These are phyloP conservation scores for Yarrowia galli DNA, from an alignment of 1,139 yeast genomes.

Conservation along the genomic window DNA sequence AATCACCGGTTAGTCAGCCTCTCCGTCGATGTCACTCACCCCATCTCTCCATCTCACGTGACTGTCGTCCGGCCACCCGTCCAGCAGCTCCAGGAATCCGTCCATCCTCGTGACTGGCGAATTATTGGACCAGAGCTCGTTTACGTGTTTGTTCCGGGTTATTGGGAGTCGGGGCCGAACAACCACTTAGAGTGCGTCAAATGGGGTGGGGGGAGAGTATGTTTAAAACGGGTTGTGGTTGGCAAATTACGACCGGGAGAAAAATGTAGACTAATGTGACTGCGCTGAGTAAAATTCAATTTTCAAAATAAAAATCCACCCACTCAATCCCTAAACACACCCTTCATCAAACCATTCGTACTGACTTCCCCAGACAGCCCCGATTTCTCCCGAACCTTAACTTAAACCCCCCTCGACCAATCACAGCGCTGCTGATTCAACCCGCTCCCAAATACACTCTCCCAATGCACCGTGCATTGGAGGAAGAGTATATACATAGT, in stretches of 20 bases:
- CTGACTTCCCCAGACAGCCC: slow-evolving; percentile 26
- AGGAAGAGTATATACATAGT: slow-evolving; percentile 13
- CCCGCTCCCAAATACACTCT: slow-evolving; percentile 31
- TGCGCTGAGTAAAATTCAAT: background rate
- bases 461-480: background rate
- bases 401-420: slow-evolving; percentile 38
- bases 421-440: slow-evolving; percentile 41
- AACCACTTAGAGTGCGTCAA: slow-evolving; percentile 30
- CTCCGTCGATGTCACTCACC: too few relatives aligned
- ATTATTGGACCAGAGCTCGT: background rate
- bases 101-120: slow-evolving; percentile 3
- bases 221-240: background rate
- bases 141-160: slow-evolving; percentile 20
- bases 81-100: background rate
- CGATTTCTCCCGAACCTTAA: slow-evolving; percentile 30
- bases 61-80: background rate
- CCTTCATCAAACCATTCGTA: background rate
- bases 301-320: background rate
- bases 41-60: slow-evolving; percentile 1
- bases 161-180: background rate
- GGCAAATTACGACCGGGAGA: background rate
- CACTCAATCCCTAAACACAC: background rate
- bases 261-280: too few relatives aligned
- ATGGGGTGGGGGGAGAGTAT: background rate
- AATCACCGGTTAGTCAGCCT: too few relatives aligned